Evolutionary conservation across 2,329 filamentous ascomycete species (phyloP), one percentile per base, ranked within the genome.

Genomic region (Didymella sp.): DNA sequence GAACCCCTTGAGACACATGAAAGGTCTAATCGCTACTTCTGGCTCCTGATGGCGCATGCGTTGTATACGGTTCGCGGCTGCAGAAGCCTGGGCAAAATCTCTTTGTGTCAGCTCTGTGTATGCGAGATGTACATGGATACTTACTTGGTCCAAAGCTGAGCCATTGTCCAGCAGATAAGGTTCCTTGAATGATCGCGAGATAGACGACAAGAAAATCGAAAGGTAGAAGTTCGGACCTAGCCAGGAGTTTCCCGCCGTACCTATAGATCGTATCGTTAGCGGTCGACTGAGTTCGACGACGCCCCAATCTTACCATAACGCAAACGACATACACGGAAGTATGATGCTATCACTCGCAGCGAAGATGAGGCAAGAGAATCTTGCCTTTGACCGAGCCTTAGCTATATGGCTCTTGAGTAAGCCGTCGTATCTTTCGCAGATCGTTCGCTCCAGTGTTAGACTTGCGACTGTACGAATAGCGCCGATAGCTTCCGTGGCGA

Each of bases 401-500:
- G 80, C 82, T 51, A 87, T 86, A 74, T 97, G 93, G 0, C 68
- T 71, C 0, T 84, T 85, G n/a, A 97, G 83, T 21, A 89, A 85
- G 0, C 77, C 69, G 49, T 86, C 86, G 76, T 97, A 98, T 46
- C 87, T 82, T 4, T 77, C 68, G 69, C 90, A 84, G 3, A 97
- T 91, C 21, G 96, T 91, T 0, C 84, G 76, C 77, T 98, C 94
- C 12, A 93, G 86, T 0, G 92, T 96, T 43, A 98, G 82, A 5
- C 91, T 90, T 7, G 92, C 92, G n/a, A 97, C 93, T 2, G 94
- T 98, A 49, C 93, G 89, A 64, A 97, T 96, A 7, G 92, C 90
- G 1, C 91, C 92, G 35, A 95, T 96, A 40, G 93, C 92, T 75
- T 98, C 94, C 44, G 92, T 96, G 8, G 94, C 94, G 73, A 89